A percentile compares a stretch with the other conserved stretches of the same genome.
phyloP scores from a whole-genome alignment of 495 filamentous ascomycete species.

The Chaetomium cochliodes region DNA sequence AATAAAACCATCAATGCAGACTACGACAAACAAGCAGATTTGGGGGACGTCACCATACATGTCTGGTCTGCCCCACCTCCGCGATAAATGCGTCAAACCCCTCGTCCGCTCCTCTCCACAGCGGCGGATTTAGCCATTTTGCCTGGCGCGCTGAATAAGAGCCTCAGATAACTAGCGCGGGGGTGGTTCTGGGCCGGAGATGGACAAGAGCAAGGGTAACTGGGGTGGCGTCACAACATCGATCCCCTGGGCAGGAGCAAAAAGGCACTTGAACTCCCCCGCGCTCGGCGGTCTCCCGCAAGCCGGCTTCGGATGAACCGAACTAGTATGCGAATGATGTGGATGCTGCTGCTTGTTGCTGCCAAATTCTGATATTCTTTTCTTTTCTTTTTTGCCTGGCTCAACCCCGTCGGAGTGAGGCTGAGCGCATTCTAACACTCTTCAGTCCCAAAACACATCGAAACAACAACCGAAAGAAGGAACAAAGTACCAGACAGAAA shows the following conservation, averaged over 20 bases:
- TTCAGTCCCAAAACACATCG: constrained; percentile 20
- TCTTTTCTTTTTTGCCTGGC: constrained; percentile 14
- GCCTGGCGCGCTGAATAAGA: constrained; percentile 23
- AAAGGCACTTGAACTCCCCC: background rate
- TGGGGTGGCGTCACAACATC: background rate
- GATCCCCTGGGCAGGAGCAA: background rate
- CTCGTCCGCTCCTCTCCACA: constrained; percentile 18
- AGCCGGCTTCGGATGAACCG: constrained; percentile 18
- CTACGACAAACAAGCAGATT: background rate
- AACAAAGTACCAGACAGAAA: constrained; percentile 24
- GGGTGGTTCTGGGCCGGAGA: constrained; percentile 8
- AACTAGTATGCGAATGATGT: constrained; percentile 8
- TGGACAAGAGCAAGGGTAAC: constrained; percentile 8
- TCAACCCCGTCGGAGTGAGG: constrained; percentile 12
- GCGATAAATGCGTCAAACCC: constrained; percentile 10
- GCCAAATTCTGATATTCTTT: constrained; percentile 9
- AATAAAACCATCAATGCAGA: background rate
- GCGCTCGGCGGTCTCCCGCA: too few relatives aligned
- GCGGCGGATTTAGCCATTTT: constrained; percentile 28
- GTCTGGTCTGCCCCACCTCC: constrained; percentile 10
- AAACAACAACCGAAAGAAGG: constrained; percentile 15
- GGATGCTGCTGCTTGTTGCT: background rate
- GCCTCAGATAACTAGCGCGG: constrained; percentile 21
- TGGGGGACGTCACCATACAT: constrained; percentile 9
- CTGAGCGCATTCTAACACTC: constrained; percentile 28